A percentile compares a stretch with the other conserved stretches of the same genome.
Evolutionary conservation across 164 flowering plant genomes (phyloP).

Genomic region (Umbilicus rupestris): DNA sequence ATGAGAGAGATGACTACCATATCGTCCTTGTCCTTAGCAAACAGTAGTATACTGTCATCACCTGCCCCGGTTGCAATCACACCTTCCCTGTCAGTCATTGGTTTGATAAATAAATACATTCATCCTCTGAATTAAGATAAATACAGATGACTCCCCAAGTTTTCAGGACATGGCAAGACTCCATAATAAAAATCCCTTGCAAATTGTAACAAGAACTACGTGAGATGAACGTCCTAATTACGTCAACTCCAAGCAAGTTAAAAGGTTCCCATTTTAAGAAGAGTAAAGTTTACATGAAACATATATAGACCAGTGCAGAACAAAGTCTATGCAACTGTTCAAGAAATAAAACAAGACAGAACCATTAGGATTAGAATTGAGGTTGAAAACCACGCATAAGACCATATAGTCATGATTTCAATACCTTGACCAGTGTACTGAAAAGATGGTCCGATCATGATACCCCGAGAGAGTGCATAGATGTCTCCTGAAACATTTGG

Average conservation of each 20-base stretch:
- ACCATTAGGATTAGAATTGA: neutral
- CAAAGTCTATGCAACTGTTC: neutral
- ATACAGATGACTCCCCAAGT: neutral
- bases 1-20: neutral
- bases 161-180: neutral
- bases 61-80: conserved; percentile 90
- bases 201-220: neutral
- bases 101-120: neutral
- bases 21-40: conserved; percentile 48
- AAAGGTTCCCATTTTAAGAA: too few species aligned
- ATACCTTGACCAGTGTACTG: conserved; percentile 95
- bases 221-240: neutral
- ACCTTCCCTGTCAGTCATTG: conserved; percentile 47
- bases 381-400: neutral
- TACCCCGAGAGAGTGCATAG: conserved; percentile 74
- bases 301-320: neutral
- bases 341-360: neutral
- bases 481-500: conserved; percentile 48
- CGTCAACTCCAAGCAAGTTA: too few species aligned
- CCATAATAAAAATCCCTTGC: neutral
- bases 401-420: neutral
- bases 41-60: conserved; percentile 79
- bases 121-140: neutral
- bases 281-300: neutral
- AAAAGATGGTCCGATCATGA: conserved; percentile 88